Evolutionary conservation across 257 asterid genomes (phyloP), one percentile per base, ranked within the genome.

Genomic region (Solanum bukasovii): DNA sequence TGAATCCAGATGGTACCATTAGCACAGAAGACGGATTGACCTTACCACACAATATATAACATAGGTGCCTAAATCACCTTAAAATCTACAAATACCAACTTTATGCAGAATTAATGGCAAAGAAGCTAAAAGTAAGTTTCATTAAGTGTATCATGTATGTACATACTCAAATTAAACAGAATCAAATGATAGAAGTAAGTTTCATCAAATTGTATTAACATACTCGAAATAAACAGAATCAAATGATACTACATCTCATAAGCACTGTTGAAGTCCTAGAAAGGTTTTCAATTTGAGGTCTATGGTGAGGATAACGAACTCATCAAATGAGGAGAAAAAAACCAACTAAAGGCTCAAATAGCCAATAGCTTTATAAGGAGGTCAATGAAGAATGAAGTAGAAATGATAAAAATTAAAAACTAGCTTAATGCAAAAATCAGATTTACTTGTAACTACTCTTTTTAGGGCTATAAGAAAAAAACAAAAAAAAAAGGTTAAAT

Each of bases 1-100:
- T 97, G 98, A 93, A 93, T 61, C 78, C 90, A 91, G 71, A 90
- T 77, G 83, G 46, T 79, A 86, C 42, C 90, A 89, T 74, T 87
- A 84, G 86, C 52, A 44, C 73, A 85, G n/a, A 56, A 59, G 77
- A 87, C 11, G 35, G 37, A 85, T 81, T 31, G 37, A 46, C 35
- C 70, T 70, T 34, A 75, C 23, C 84, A 23, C 27, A 78, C 46
- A 86, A 82, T 21, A 70, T 20, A 21, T 72, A 78, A 72, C 9
- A 73, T 40, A 70, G 83, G 82, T 42, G 68, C 68, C 85, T 81
- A 29, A n/a, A 27, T 81, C 85, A 27, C 68, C 85, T 46, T 18
- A 27, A 81, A 46, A 81, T 18, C 40, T 9, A 46, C 85, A 81
- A 81, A 81, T 46, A 81, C 34, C 68, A 29, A 46, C 85, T 81